Conservation (phyloP, 2,329 filamentous ascomycete species). For the Xylaria sp. region DNA sequence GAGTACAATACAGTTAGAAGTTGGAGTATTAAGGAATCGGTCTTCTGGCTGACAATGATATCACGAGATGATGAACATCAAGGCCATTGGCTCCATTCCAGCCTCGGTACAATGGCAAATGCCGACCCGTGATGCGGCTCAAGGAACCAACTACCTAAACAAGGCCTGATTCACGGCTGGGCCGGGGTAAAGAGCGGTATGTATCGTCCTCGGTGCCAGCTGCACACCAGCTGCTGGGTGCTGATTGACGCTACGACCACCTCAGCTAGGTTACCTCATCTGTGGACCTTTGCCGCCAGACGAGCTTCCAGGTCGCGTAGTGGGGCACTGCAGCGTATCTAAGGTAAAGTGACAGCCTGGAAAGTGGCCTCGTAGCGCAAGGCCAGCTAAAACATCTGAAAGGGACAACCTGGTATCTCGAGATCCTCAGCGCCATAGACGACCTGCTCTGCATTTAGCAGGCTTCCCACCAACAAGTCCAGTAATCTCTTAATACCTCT, state of each 20-base stretch:
- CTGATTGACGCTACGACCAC: conserved; percentile 17
- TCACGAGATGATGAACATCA: conserved; percentile 21
- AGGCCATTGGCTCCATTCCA: conserved; percentile 11
- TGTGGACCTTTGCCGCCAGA: too few relatives aligned
- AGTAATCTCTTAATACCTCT: not conserved
- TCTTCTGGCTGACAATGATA: conserved; percentile 13
- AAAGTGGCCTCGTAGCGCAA: conserved; percentile 19
- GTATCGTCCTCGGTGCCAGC: not conserved
- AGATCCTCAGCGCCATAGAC: conserved; percentile 10
- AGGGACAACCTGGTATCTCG: conserved; percentile 23
- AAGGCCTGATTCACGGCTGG: not conserved
- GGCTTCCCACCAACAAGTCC: conserved; percentile 9
- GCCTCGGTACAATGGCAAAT: conserved; percentile 29
- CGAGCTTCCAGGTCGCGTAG: not conserved
- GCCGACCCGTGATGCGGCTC: conserved; percentile 23
- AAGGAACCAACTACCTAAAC: conserved; percentile 5
- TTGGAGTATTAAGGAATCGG: not conserved
- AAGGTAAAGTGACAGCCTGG: not conserved
- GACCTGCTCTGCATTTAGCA: not conserved
- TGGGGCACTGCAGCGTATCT: not conserved
- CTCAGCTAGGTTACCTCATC: too few relatives aligned
- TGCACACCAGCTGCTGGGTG: not conserved
- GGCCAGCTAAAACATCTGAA: conserved; percentile 28
- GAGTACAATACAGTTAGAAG: not conserved
- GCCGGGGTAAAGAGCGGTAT: conserved; percentile 1